A percentile compares a stretch with the other conserved stretches of the same genome.
Conservation (phyloP, 2,329 filamentous ascomycete genomes). For the Sclerotiophoma versabilis region DNA sequence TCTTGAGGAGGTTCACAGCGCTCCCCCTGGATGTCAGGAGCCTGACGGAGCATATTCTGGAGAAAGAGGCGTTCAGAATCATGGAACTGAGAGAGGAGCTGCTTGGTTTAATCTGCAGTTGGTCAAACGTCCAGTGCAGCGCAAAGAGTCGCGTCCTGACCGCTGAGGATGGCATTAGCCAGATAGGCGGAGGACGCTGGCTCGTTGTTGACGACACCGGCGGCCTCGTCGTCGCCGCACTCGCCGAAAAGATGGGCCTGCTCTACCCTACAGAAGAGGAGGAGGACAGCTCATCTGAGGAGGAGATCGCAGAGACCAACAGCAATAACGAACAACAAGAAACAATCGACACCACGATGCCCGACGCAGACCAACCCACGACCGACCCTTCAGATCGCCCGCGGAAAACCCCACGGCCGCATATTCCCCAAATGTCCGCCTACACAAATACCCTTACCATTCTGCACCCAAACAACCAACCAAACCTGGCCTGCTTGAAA, state of each 20-base stretch:
- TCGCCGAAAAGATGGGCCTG: conserved; percentile 89
- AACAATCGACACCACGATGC: conserved; percentile 22
- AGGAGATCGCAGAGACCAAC: conserved; percentile 8
- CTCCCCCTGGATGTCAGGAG: conserved; percentile 81
- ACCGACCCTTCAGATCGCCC: conserved; percentile 27
- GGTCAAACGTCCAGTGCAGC: conserved; percentile 87
- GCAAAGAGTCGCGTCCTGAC: conserved; percentile 47
- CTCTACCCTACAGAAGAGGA: conserved; percentile 61
- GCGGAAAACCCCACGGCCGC: conserved; percentile 40
- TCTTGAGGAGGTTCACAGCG: conserved; percentile 84
- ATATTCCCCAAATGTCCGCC: conserved; percentile 66
- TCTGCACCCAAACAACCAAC: conserved; percentile 81
- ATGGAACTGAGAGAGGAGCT: conserved; percentile 88
- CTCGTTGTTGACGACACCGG: conserved; percentile 87
- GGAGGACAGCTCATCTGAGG: conserved; percentile 38
- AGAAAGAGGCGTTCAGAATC: conserved; percentile 80
- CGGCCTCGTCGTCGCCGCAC: conserved; percentile 78
- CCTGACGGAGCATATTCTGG: conserved; percentile 79
- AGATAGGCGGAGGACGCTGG: conserved; percentile 68
- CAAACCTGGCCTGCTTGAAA: conserved; percentile 84
- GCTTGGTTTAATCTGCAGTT: conserved; percentile 81
- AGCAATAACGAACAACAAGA: conserved; percentile 1
- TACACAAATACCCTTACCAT: conserved; percentile 79
- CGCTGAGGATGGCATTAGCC: conserved; percentile 42
- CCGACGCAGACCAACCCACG: conserved; percentile 22